Evolutionary conservation across 75 land plant species (phyloP).

Genomic region (Chamaecyparis obtusa): DNA sequence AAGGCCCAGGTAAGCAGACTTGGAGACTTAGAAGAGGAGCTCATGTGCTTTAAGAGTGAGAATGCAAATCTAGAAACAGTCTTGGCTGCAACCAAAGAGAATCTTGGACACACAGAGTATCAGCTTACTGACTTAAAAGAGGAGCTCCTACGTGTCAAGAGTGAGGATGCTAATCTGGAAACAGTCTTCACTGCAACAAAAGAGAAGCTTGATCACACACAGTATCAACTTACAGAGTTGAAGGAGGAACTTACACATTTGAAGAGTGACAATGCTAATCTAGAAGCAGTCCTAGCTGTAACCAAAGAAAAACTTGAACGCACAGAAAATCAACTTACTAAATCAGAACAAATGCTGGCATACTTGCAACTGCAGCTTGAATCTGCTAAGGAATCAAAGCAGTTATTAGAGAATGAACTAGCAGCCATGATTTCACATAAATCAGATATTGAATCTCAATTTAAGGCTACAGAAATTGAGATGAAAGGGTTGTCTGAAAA

Average conservation of each 20-base stretch:
- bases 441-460: constrained; percentile 27
- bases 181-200: constrained; percentile 29
- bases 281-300: constrained; percentile 38
- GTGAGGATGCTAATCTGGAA: constrained; percentile 47
- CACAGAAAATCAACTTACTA: constrained; percentile 25
- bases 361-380: constrained; percentile 22
- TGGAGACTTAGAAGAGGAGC: constrained; percentile 41
- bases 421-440: constrained; percentile 11
- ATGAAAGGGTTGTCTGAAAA: constrained; percentile 17
- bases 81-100: constrained; percentile 32
- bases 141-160: constrained; percentile 25
- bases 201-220: constrained; percentile 26
- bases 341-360: constrained; percentile 20
- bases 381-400: constrained; percentile 26
- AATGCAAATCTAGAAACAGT: constrained; percentile 42
- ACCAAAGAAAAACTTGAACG: constrained; percentile 32
- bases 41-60: constrained; percentile 33
- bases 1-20: constrained; percentile 14
- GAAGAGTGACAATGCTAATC: constrained; percentile 33
- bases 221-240: constrained; percentile 14
- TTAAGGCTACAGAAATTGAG: constrained; percentile 24
- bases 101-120: constrained; percentile 21
- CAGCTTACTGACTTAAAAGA: constrained; percentile 17
- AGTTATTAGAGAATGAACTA: constrained; percentile 14
- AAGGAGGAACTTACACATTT: constrained; percentile 18